Base-by-base conservation (phyloP, 2,329 filamentous ascomycete genomes). In the Pseudogymnoascus sp. region DNA sequence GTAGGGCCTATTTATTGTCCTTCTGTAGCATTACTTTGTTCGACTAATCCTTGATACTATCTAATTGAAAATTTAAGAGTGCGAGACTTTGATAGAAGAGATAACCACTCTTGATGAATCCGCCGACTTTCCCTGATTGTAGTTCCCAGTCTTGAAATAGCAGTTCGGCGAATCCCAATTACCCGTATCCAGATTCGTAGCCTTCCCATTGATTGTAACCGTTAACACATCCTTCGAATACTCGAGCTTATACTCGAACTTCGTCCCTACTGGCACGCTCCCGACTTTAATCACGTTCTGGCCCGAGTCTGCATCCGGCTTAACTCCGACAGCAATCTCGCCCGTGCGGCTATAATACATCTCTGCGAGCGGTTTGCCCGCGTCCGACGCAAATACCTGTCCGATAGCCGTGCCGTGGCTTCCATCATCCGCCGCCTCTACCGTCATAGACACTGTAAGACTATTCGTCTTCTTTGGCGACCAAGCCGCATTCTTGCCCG, bases 201-300 rank as follows among this genome's bases (percentile, higher is more conserved):
- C 20, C 14, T 57, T 63, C 4, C 63, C 63, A 47, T 67, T 67
- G 37, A 67, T 61, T 9, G 58, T 60, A 25, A 67, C 63, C 4
- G 63, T 67, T 9, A 73, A 59, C n/a, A 64, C 64, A 6, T 66
- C 63, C 11, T 63, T 61, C 58, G 68, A 67, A 43, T 72, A 72
- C 35, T 63, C 59, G 36, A 73, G 61, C 61, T 70, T 66, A 58
- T 72, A 72, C n/a, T 61, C 60, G 58, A 72, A 73, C n/a, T 58
- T 65, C 39, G 66, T 61, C 38, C 66, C 65, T 14, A 70, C 64
- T n/a, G 61, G 57, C 8, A 72, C 63, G 25, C 65, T 65, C 8
- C 66, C 68, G 20, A 72, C 63, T 22, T 63, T 57, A 5, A 64
- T 70, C 59, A 68, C 64, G 57, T 68, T 66, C 60, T 67, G 66